Evolutionary conservation across 2,329 filamentous ascomycete genomes (phyloP), one percentile per base, ranked within the genome.

Genomic region (Pyricularia grisea): DNA sequence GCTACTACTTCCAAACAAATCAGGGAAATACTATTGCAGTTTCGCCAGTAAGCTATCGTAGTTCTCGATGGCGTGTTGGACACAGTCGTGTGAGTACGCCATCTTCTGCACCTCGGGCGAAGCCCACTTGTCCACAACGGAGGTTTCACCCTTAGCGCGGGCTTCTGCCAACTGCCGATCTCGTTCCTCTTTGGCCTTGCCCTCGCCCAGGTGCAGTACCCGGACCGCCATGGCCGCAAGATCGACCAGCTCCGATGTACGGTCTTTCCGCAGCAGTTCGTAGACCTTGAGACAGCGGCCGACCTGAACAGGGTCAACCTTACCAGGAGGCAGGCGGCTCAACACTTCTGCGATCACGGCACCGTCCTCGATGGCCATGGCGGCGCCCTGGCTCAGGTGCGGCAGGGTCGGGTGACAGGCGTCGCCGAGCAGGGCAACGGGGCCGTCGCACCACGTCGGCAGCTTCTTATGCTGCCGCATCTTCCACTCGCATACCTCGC

Each of bases 391-490:
- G 64, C 85, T 87, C 4, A 90, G 81, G 73, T 91, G 88, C 0
- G 88, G 89, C 66, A 91, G 83, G 25, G 88, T 91, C 1, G 88
- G 87, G 74, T 91, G 88, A 75, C 87, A 90, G 2, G 88, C 84
- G 73, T 91, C 88, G 65, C 88, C 89, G 11, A 89, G 76, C 17
- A 91, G 80, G 3, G 82, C 84, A 2, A 85, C 84, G 65, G 79
- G 79, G 42, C 86, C 87, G 73, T 85, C 81, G 9, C 84, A 80
- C 88, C 87, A 90, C 2, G 81, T 83, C 0, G 84, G 79, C 31
- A 90, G 79, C 4, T 83, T 81, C 70, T 81, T 81, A 74, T 89
- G 85, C 69, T 86, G 83, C 70, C 87, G 84, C 68, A 90, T 80
- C 70, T 85, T 83, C 88, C 88, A 90, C 77, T 90, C 88, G 75